These are phyloP conservation scores for Pistacia integerrima DNA, from an alignment of 345 rosid species.

Conservation along the genomic window DNA sequence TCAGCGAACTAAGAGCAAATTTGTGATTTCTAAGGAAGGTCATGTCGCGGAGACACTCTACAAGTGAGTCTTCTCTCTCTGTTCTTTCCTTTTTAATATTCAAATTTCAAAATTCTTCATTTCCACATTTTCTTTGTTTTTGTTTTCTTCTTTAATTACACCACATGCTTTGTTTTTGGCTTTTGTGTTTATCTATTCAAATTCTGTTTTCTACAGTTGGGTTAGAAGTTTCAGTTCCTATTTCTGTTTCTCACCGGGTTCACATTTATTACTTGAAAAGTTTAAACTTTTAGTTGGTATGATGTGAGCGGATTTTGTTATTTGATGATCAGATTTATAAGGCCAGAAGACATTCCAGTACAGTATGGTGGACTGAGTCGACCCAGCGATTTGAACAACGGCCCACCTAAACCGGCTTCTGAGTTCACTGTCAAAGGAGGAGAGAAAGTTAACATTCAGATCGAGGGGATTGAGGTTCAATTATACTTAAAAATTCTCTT, in stretches of 20 bases:
- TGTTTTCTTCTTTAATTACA: not conserved
- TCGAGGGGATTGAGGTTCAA: conserved; percentile 92
- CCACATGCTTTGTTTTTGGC: not conserved
- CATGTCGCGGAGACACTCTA: conserved; percentile 89
- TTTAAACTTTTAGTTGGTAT: not conserved
- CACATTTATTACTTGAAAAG: not conserved
- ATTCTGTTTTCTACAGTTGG: not conserved
- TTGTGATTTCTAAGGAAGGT: conserved; percentile 90
- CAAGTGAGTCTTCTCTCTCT: conserved; percentile 47
- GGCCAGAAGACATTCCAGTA: conserved; percentile 89
- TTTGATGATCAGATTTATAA: conserved; percentile 57
- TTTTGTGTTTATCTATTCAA: not conserved
- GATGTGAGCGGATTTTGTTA: not conserved
- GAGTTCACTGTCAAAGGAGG: conserved; percentile 93
- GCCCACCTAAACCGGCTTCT: conserved; percentile 79
- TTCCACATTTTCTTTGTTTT: not conserved
- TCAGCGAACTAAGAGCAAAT: conserved; percentile 96
- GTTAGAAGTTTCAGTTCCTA: not conserved
- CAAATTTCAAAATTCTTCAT: not conserved
- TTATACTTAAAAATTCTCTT: not conserved
- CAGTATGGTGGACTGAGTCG: conserved; percentile 91
- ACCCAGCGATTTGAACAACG: conserved; percentile 61
- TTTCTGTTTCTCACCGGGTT: not conserved
- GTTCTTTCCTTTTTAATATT: not conserved
- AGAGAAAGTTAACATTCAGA: conserved; percentile 95